phyloP scores from a whole-genome alignment of 2,329 filamentous ascomycete species.

The Verruconis gallopava region DNA sequence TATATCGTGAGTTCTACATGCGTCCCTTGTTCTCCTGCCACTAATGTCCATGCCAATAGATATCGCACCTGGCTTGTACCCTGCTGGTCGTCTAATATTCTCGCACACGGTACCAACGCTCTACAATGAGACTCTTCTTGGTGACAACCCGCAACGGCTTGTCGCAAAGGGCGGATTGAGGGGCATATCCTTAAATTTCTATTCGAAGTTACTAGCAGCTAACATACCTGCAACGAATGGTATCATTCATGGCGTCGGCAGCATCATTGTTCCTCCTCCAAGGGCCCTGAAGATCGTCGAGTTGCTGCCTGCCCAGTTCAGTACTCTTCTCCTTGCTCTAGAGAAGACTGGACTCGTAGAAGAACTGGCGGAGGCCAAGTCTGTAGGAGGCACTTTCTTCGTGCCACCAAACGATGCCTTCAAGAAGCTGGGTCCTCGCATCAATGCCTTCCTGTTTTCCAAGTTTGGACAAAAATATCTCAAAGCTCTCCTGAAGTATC shows the following conservation, averaged over 20 bases:
- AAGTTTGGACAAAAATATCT: constrained; percentile 61
- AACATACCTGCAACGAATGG: constrained; percentile 69
- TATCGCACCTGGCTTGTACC: constrained; percentile 54
- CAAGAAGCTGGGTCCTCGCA: constrained; percentile 52
- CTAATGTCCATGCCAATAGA: too few relatives aligned
- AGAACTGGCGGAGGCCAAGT: constrained; percentile 40
- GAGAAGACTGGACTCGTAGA: constrained; percentile 59
- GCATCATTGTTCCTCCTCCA: constrained; percentile 64
- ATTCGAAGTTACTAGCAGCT: constrained; percentile 53
- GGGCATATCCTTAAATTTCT: constrained; percentile 64
- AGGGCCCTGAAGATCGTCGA: constrained; percentile 49
- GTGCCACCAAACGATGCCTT: constrained; percentile 76
- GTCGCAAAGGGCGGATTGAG: constrained; percentile 49
- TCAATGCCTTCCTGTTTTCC: constrained; percentile 81
- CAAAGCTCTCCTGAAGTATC: constrained; percentile 64
- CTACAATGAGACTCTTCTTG: constrained; percentile 45
- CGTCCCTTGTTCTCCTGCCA: too few relatives aligned
- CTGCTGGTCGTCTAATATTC: constrained; percentile 50
- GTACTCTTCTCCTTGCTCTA: constrained; percentile 62
- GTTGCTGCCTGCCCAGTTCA: constrained; percentile 57
- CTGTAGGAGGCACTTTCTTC: constrained; percentile 62
- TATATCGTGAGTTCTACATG: too few relatives aligned
- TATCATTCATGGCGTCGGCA: constrained; percentile 64
- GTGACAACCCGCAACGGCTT: constrained; percentile 55
- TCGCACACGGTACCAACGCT: constrained; percentile 64